phyloP scores from a whole-genome alignment of 164 flowering plant genomes.

The Cinnamomum micranthum region DNA sequence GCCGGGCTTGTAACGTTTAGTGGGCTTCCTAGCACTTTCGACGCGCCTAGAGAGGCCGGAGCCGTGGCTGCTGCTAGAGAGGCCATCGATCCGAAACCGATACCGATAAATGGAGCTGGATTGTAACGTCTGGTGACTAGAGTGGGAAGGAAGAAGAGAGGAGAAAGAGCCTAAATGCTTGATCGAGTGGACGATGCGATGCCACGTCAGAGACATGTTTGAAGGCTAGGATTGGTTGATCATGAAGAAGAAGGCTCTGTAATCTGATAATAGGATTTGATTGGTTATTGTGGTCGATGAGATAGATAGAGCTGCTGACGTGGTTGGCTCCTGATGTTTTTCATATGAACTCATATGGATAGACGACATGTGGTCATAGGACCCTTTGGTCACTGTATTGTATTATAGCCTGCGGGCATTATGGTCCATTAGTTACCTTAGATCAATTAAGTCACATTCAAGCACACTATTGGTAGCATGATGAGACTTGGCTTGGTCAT shows the following conservation, averaged over 20 bases:
- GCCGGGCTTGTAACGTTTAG: conserved; percentile 40
- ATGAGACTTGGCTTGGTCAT: no score
- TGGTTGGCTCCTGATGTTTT: conserved; percentile 18
- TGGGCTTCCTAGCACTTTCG: conserved; percentile 70
- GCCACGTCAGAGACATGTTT: conserved; percentile 42
- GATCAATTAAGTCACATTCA: background rate
- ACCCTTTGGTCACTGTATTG: background rate
- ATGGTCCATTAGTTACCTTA: background rate
- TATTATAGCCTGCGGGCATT: background rate
- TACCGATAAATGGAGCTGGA: background rate
- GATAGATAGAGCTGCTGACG: conserved; percentile 40
- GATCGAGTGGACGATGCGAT: conserved; percentile 57
- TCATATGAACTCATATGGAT: background rate
- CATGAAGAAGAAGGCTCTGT: conserved; percentile 12
- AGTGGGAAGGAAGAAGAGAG: background rate
- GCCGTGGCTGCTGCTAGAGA: conserved; percentile 68
- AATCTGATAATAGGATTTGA: conserved; percentile 41
- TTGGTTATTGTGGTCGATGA: conserved; percentile 34
- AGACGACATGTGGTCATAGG: background rate
- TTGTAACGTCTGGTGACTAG: background rate
- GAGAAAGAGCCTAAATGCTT: conserved; percentile 35
- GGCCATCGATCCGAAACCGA: conserved; percentile 43
- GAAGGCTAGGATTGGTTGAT: conserved; percentile 36
- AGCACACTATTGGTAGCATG: no score
- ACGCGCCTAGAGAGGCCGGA: conserved; percentile 56